A percentile compares a stretch with the other conserved stretches of the same genome.
phyloP scores from a whole-genome alignment of 495 filamentous ascomycete species.

The Tuber microsphaerosporum region DNA sequence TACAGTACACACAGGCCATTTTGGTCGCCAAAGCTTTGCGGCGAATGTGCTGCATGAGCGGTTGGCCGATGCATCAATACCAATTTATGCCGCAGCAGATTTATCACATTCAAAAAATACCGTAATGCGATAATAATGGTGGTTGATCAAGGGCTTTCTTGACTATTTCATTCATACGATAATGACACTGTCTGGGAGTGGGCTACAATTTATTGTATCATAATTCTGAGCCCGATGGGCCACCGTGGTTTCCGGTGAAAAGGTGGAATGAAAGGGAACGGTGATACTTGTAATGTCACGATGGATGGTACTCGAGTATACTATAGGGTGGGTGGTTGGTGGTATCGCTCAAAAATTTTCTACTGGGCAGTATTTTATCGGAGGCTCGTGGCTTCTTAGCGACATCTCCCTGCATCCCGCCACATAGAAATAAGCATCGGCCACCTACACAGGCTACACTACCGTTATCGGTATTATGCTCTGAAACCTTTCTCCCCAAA shows the following conservation, averaged over 20 bases:
- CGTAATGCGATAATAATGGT: no score
- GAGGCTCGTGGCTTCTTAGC: background rate
- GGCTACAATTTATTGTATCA: background rate
- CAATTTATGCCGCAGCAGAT: background rate
- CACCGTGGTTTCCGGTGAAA: background rate
- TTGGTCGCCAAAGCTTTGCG: background rate
- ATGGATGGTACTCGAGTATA: background rate
- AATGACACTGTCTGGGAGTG: background rate
- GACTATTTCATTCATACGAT: background rate
- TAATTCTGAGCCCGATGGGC: background rate
- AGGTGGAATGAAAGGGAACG: background rate
- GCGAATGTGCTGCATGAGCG: slow-evolving; percentile 2
- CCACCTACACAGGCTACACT: background rate
- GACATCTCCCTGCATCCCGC: background rate
- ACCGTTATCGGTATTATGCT: background rate
- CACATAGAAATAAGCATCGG: background rate
- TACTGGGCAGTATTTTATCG: background rate
- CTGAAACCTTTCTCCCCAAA: background rate
- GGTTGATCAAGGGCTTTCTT: no score
- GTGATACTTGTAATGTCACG: background rate
- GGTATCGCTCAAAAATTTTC: background rate
- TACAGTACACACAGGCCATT: background rate
- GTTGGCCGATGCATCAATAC: background rate
- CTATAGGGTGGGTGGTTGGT: background rate
- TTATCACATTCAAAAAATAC: background rate